Percentiles rank a stretch among this genome's conserved stretches.
Evolutionary conservation across 192 early-diverging fungal genomes (phyloP).

Genomic region (Coemansia sp.): DNA sequence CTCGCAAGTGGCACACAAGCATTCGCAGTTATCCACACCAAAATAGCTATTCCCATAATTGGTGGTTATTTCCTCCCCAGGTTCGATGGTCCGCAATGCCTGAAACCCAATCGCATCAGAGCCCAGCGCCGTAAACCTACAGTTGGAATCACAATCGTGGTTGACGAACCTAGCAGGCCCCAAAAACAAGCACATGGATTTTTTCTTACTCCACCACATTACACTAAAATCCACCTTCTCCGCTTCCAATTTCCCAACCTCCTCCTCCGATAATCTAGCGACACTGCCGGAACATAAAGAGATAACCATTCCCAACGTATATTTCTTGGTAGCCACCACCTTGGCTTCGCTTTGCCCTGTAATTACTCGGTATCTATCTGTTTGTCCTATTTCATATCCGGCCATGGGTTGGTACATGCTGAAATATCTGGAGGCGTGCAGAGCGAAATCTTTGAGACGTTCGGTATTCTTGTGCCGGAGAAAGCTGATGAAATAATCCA

Average conservation of each 20-base stretch:
- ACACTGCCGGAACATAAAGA: slow-evolving; percentile 58
- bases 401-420: slow-evolving; percentile 64
- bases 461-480: slow-evolving; percentile 34
- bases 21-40: slow-evolving; percentile 67
- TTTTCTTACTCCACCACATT: slow-evolving; percentile 63
- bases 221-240: slow-evolving; percentile 64
- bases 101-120: slow-evolving; percentile 65
- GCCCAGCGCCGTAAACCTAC: slow-evolving; percentile 48
- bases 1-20: slow-evolving; percentile 75
- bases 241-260: slow-evolving; percentile 37
- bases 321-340: slow-evolving; percentile 41
- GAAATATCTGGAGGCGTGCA: slow-evolving; percentile 63
- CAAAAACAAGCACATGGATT: slow-evolving; percentile 63
- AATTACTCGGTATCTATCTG: slow-evolving; percentile 58
- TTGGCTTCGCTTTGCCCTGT: slow-evolving; percentile 38
- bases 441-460: slow-evolving; percentile 28
- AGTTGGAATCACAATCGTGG: slow-evolving; percentile 74
- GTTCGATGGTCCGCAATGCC: slow-evolving; percentile 62
- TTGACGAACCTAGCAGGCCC: slow-evolving; percentile 78
- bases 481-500: slow-evolving; percentile 32
- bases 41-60: slow-evolving; percentile 72
- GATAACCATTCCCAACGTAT: slow-evolving; percentile 40
- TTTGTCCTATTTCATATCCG: slow-evolving; percentile 67
- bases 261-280: slow-evolving; percentile 49
- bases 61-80: slow-evolving; percentile 73